phyloP scores from a whole-genome alignment of 768 basidiomycete species.

The Mycena crocata region DNA sequence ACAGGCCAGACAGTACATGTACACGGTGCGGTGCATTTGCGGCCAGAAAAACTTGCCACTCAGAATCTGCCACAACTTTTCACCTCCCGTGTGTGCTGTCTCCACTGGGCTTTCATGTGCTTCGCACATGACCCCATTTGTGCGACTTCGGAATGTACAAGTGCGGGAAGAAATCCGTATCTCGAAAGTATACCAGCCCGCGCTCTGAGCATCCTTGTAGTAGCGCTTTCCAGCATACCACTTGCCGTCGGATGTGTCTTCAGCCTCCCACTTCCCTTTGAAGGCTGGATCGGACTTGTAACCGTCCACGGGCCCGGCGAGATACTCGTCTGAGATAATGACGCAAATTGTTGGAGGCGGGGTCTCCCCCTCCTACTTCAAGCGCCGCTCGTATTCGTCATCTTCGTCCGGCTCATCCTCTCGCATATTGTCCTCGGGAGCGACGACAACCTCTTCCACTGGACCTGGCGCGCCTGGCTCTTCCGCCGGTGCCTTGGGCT shows the following conservation, averaged over 20 bases:
- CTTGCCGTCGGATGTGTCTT: background rate
- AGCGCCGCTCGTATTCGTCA: no score
- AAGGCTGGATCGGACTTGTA: no score
- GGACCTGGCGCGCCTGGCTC: no score
- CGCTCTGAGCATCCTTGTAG: constrained; percentile 26
- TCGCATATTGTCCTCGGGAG: no score
- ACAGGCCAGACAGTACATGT: background rate
- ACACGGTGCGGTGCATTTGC: background rate
- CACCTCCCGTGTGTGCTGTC: constrained; percentile 12
- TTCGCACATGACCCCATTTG: background rate
- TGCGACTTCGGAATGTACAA: constrained; percentile 25
- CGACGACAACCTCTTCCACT: no score
- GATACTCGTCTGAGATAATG: no score
- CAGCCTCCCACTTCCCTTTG: no score
- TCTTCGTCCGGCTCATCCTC: no score
- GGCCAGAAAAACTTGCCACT: background rate
- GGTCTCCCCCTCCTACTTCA: no score
- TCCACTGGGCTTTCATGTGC: constrained; percentile 16
- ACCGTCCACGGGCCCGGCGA: no score
- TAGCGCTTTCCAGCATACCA: constrained; percentile 22
- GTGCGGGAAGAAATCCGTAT: constrained; percentile 25
- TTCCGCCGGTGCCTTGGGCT: no score
- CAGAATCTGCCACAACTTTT: background rate
- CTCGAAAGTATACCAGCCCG: constrained; percentile 30
- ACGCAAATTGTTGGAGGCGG: no score